Percentiles rank a stretch among this genome's conserved stretches.
Evolutionary conservation across 257 asterid genomes (phyloP).

Genomic region (Fraxinus cuspidata): DNA sequence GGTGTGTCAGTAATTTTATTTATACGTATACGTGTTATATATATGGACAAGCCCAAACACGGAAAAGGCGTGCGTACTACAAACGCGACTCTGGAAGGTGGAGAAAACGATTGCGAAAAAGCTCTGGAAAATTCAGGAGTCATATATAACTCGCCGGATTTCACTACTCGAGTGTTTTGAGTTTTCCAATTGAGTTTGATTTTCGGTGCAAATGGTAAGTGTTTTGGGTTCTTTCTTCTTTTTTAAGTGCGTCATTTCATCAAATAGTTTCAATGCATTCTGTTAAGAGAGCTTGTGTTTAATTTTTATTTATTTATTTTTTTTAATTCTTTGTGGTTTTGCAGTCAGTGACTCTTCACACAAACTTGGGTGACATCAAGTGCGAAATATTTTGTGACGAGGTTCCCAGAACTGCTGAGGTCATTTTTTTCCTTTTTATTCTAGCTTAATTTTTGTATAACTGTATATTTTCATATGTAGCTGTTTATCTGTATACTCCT

Average conservation of each 20-base stretch:
- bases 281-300: not conserved
- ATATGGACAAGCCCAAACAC: not conserved
- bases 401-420: conserved; percentile 91
- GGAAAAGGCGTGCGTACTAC: not conserved
- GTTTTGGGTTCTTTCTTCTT: not conserved
- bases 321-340: conserved; percentile 11
- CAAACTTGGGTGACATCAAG: conserved; percentile 95
- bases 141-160: not conserved
- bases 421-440: conserved; percentile 26
- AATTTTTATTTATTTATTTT: not conserved
- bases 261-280: conserved; percentile 21
- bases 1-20: too few species aligned
- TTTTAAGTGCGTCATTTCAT: conserved; percentile 26
- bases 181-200: not conserved
- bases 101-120: not conserved
- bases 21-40: too few species aligned
- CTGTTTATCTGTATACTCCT: not conserved
- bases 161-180: not conserved
- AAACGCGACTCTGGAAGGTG: not conserved
- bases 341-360: conserved; percentile 94
- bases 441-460: not conserved
- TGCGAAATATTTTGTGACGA: conserved; percentile 97
- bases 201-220: conserved; percentile 30
- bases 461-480: not conserved
- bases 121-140: not conserved